Evolutionary conservation across 306 rosid genomes (phyloP).

Genomic region (Rosa chinensis): DNA sequence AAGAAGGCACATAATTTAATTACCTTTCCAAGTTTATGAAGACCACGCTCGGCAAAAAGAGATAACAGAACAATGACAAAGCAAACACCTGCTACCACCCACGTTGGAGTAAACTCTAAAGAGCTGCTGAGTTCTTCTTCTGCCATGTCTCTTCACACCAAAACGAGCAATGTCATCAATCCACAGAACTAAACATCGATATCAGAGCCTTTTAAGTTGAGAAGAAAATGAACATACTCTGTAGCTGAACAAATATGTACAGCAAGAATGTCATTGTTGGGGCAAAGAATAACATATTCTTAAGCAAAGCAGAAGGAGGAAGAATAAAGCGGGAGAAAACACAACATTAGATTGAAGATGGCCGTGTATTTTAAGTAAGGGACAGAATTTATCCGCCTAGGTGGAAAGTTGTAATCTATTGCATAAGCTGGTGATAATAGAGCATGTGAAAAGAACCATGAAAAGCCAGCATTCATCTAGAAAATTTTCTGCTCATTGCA

Average conservation of each 20-base stretch:
- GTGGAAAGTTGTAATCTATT: not conserved
- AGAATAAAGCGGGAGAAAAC: slow-evolving; percentile 24
- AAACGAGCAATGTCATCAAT: not conserved
- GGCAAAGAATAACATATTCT: slow-evolving; percentile 41
- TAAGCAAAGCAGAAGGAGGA: slow-evolving; percentile 26
- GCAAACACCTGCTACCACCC: slow-evolving; percentile 86
- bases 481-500: not conserved
- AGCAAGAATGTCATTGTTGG: slow-evolving; percentile 3
- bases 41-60: slow-evolving; percentile 61
- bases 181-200: not conserved
- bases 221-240: slow-evolving; percentile 2
- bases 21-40: slow-evolving; percentile 85
- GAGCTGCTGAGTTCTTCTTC: slow-evolving; percentile 52
- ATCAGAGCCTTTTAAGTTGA: not conserved
- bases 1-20: not conserved
- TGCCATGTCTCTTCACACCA: slow-evolving; percentile 16
- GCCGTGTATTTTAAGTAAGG: slow-evolving; percentile 30
- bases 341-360: slow-evolving; percentile 30
- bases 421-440: not conserved
- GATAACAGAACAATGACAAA: slow-evolving; percentile 75
- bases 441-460: not conserved
- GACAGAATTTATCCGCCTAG: not conserved
- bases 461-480: not conserved
- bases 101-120: slow-evolving; percentile 81
- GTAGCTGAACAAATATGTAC: not conserved